Base-by-base conservation (phyloP, 2,329 filamentous ascomycete species). In the Dryadomyces quercivorus region DNA sequence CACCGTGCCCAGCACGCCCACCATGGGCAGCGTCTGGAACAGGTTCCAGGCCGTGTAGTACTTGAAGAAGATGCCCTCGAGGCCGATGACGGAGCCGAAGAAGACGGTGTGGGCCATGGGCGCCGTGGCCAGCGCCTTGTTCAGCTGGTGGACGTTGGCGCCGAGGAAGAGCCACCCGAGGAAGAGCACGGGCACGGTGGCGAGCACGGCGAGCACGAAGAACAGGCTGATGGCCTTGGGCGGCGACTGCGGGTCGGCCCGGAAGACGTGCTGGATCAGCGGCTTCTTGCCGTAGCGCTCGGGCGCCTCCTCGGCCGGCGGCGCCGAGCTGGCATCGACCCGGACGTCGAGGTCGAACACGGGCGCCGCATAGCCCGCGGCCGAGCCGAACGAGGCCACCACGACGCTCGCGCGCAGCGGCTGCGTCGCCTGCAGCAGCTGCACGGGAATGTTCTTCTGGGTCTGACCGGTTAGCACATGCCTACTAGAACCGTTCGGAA, bases 11-110 rank as follows among this genome's bases (percentile, higher is more conserved):
- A 93, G 79, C 46, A 83, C 71, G 38, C 75, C 75, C 53, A 85
- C 82, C 26, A 82, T 83, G 5, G 90, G 91, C 51, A 98, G 75
- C 15, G 82, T 82, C 74, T 95, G 85, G 77, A 97, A 95, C 48
- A 98, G 75, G 65, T 85, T 95, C 91, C 92, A 96, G 65, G 73
- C 81, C 53, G 80, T 85, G 72, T 97, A 97, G 77, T 98, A 98
- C 61, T 95, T 72, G 74, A 93, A 92, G 72, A 98, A 96, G 55
- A 95, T 83, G 16, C 80, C 86, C 69, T 98, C 93, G 75, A 98
- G 87, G 21, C 84, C 82, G 43, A 95, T 58, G 55, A 98, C 82
- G 5, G 90, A 95, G 52, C 86, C 87, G 61, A 94, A 86, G 75
- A 97, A 98, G 38, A 90, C 69, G 34, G 75, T 74, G 67, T 98